A percentile compares a stretch with the other conserved stretches of the same genome.
Conservation (phyloP, 768 basidiomycete genomes). For the Calvatia gigantea region DNA sequence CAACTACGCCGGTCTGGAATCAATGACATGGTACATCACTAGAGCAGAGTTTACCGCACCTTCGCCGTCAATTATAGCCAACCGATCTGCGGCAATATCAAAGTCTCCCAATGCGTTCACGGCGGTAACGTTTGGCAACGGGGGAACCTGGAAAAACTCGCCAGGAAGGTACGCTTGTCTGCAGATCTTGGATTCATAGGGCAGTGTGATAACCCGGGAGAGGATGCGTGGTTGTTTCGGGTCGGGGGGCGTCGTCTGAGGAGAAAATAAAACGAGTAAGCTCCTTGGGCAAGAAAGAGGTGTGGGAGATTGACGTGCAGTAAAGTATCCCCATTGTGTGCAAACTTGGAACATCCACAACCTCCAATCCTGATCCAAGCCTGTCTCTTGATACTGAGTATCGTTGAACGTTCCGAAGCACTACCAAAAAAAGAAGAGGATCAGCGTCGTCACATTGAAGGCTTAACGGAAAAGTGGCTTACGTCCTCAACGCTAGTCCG, state of each 20-base stretch:
- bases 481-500: conserved; percentile 30
- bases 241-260: conserved; percentile 75
- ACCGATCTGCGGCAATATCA: conserved; percentile 69
- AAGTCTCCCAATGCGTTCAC: conserved; percentile 89
- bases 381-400: conserved; percentile 54
- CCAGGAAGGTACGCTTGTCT: conserved; percentile 67
- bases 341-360: conserved; percentile 91
- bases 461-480: too few species aligned
- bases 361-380: conserved; percentile 74
- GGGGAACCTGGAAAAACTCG: conserved; percentile 66
- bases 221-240: conserved; percentile 70
- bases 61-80: conserved; percentile 89
- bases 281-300: not conserved
- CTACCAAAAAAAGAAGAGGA: conserved; percentile 36
- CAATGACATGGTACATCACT: too few species aligned
- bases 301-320: conserved; percentile 36
- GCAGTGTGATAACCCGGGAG: conserved; percentile 62
- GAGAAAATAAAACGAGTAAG: not conserved
- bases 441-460: too few species aligned
- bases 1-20: conserved; percentile 62
- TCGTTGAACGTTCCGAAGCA: conserved; percentile 88
- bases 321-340: conserved; percentile 96
- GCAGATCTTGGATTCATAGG: conserved; percentile 35
- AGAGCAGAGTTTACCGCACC: conserved; percentile 32
- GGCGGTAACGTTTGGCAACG: conserved; percentile 71